Percentiles rank a stretch among this genome's conserved stretches.
phyloP scores from a whole-genome alignment of 2,329 filamentous ascomycete species.

The Aspergillus fumigatiaffinis region DNA sequence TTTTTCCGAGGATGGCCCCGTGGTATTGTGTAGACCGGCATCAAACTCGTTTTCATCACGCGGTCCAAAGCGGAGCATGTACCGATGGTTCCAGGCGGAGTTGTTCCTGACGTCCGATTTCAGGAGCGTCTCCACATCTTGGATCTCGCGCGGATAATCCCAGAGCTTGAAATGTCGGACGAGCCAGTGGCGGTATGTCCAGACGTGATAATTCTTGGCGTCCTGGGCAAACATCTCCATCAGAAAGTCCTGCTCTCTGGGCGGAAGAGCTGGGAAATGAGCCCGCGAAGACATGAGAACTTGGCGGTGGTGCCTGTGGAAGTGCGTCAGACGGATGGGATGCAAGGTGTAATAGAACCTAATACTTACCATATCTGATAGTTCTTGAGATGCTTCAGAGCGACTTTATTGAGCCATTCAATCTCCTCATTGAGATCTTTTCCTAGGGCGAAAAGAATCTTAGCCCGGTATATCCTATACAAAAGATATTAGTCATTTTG shows the following conservation, averaged over 20 bases:
- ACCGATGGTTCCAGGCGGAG: conserved; percentile 95
- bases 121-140: conserved; percentile 68
- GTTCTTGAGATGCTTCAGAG: conserved; percentile 85
- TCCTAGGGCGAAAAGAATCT: conserved; percentile 65
- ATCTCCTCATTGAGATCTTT: conserved; percentile 69
- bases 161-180: conserved; percentile 61
- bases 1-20: conserved; percentile 19
- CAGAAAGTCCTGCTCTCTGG: conserved; percentile 71
- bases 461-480: conserved; percentile 74
- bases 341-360: neutral
- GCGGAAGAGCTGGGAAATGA: conserved; percentile 53
- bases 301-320: conserved; percentile 56
- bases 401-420: conserved; percentile 78
- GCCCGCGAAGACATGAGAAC: conserved; percentile 47
- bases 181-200: conserved; percentile 85
- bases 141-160: conserved; percentile 59
- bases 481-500: neutral
- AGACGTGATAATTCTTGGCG: conserved; percentile 97
- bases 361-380: conserved; percentile 82
- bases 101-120: conserved; percentile 87
- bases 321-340: neutral
- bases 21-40: conserved; percentile 32
- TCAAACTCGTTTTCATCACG: conserved; percentile 34
- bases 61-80: conserved; percentile 82
- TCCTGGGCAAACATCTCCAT: conserved; percentile 76